Evolutionary conservation across 1,139 yeast genomes (phyloP).

Genomic region (Candida sanyaensis): DNA sequence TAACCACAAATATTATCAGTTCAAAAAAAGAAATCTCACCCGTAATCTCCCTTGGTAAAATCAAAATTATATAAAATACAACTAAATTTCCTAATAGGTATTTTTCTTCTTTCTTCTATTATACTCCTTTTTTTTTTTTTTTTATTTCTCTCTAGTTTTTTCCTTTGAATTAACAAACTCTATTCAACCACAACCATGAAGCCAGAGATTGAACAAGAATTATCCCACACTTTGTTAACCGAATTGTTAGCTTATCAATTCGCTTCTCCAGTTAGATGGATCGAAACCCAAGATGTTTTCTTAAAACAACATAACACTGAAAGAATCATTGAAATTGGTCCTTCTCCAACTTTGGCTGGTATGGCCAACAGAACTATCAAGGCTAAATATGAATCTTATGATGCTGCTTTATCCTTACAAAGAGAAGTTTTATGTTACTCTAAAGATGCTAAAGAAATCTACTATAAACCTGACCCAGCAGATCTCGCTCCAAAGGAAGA

Average conservation of each 20-base stretch:
- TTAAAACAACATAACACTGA: conserved; percentile 93
- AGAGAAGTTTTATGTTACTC: conserved; percentile 96
- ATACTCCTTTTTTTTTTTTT: not conserved
- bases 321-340: conserved; percentile 97
- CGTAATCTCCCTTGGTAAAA: not conserved
- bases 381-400: conserved; percentile 95
- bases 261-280: conserved; percentile 99
- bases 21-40: not conserved
- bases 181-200: conserved; percentile 53
- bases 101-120: not conserved
- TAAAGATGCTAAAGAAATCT: conserved; percentile 93
- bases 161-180: conserved; percentile 1
- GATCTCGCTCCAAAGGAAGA: conserved; percentile 46
- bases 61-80: not conserved
- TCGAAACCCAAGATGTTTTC: conserved; percentile 97
- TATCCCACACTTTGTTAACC: conserved; percentile 90
- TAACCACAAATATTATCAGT: not conserved
- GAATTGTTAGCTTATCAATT: conserved; percentile 97
- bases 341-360: conserved; percentile 97
- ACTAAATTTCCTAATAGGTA: not conserved
- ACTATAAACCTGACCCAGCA: conserved; percentile 88
- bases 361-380: conserved; percentile 98
- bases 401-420: conserved; percentile 94
- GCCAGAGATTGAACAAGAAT: conserved; percentile 97
- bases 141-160: too few species aligned